Base-by-base conservation (phyloP, 306 rosid genomes). In the Begonia fuchsioides region DNA sequence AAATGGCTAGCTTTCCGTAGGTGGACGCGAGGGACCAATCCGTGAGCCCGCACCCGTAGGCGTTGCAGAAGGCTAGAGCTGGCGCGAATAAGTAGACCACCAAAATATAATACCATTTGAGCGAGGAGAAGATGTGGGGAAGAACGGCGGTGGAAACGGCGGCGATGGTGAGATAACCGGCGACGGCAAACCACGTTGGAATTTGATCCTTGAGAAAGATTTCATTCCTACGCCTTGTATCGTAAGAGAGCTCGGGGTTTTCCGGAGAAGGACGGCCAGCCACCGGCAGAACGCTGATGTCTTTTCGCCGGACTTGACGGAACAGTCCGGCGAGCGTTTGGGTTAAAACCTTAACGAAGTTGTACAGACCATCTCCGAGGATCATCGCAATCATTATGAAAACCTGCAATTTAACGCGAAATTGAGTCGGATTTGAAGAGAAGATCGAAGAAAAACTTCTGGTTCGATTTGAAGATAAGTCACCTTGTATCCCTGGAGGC, bases 331-430 rank as follows among this genome's bases (percentile, higher is more conserved):
- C 4, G 10, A 61, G n/a, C 9, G 73, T 68, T 47, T 48, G 50
- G 15, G 40, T 14, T 43, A 68, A 41, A 19, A 61, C 73, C 52
- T 68, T 68, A n/a, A n/a, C n/a, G n/a, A n/a, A n/a, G n/a, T n/a
- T n/a, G n/a, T n/a, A n/a, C n/a, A n/a, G n/a, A n/a, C 73, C 73
- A 12, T 68, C 73, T 12, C 73, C 68, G 10, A 68, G 55, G 54
- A 68, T 68, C 53, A 68, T 14, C 47, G 73, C 64, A 56, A 62
- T 68, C 52, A 64, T 40, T 17, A 68, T 62, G 59, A 68, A 68
- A 32, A 68, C 68, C 73, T 68, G 47, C n/a, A n/a, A n/a, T n/a
- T n/a, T n/a, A n/a, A n/a, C n/a, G n/a, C n/a, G n/a, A n/a, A n/a
- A n/a, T n/a, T n/a, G n/a, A n/a, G n/a, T n/a, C n/a, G n/a, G n/a